phyloP scores from a whole-genome alignment of 768 basidiomycete genomes.

The Boletus rubescentipes region DNA sequence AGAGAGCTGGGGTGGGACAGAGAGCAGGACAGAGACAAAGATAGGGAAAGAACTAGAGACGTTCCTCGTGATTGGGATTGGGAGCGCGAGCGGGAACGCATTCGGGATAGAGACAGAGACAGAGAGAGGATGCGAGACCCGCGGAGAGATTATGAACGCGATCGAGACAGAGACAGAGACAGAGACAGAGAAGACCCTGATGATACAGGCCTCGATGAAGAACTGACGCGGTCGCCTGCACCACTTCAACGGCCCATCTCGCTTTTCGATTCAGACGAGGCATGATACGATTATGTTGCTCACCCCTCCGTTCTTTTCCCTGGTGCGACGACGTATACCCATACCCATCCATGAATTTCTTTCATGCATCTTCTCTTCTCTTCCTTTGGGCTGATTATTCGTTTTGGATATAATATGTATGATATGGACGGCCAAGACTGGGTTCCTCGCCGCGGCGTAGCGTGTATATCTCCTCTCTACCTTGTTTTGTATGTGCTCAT shows the following conservation, averaged over 20 bases:
- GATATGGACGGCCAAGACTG: conserved; percentile 4
- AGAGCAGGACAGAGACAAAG: neutral
- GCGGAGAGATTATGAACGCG: neutral
- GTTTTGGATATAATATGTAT: neutral
- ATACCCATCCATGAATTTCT: too few species aligned
- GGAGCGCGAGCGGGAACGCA: neutral
- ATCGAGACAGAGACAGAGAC: neutral
- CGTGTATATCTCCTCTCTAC: neutral
- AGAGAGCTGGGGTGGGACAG: neutral
- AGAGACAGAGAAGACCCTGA: conserved; percentile 3
- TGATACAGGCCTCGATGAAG: conserved; percentile 8
- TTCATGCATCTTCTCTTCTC: neutral
- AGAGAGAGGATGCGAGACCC: neutral
- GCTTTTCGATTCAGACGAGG: conserved; percentile 30
- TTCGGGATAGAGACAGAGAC: neutral
- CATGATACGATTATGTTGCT: neutral
- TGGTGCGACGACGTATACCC: too few species aligned
- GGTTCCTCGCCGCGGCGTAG: neutral
- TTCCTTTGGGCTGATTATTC: neutral
- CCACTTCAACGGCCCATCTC: conserved; percentile 31
- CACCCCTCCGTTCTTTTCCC: neutral
- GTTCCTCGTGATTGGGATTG: neutral
- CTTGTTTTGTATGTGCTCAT: neutral
- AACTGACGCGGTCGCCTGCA: conserved; percentile 26
- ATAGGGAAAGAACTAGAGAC: neutral